phyloP scores from a whole-genome alignment of 441 rosid genomes.

The Arabidopsis hybrid region DNA sequence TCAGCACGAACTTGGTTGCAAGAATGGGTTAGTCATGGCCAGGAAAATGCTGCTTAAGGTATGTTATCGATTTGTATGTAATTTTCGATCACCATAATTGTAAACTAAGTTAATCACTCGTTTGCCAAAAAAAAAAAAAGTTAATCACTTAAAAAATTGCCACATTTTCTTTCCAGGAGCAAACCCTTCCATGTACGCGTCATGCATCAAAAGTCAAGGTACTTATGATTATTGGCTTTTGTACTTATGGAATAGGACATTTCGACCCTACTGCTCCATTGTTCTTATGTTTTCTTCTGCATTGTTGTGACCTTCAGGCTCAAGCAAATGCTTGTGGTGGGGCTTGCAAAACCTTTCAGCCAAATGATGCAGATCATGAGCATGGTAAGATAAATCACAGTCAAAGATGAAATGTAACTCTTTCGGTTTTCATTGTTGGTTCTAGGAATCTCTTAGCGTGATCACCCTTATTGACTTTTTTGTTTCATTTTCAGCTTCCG shows the following conservation, averaged over 20 bases:
- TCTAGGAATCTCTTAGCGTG: background rate
- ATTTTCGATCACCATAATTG: constrained; percentile 30
- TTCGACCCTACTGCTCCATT: constrained; percentile 13
- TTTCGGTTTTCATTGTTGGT: constrained; percentile 23
- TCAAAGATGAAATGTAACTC: constrained; percentile 45
- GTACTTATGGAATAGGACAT: constrained; percentile 22
- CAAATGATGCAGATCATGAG: constrained; percentile 34
- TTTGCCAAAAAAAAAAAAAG: background rate
- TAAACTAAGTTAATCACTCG: background rate
- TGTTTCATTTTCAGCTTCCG: constrained; percentile 45
- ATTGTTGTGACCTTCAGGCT: constrained; percentile 42
- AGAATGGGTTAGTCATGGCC: constrained; percentile 55
- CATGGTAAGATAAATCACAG: constrained; percentile 44
- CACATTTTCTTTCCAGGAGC: constrained; percentile 25
- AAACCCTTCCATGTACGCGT: constrained; percentile 22
- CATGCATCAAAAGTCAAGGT: constrained; percentile 43
- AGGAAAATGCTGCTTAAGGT: constrained; percentile 53
- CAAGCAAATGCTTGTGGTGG: constrained; percentile 24
- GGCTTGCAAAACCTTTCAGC: constrained; percentile 35
- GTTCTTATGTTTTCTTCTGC: constrained; percentile 29
- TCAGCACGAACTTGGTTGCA: constrained; percentile 64
- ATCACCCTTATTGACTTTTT: constrained; percentile 13
- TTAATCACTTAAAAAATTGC: constrained; percentile 14
- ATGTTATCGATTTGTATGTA: constrained; percentile 25
- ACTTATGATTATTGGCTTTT: constrained; percentile 17